A percentile compares a stretch with the other conserved stretches of the same genome.
These are phyloP conservation scores for Plasmodium gonderi DNA, from an alignment of 169 alveolate species.

Conservation along the genomic window DNA sequence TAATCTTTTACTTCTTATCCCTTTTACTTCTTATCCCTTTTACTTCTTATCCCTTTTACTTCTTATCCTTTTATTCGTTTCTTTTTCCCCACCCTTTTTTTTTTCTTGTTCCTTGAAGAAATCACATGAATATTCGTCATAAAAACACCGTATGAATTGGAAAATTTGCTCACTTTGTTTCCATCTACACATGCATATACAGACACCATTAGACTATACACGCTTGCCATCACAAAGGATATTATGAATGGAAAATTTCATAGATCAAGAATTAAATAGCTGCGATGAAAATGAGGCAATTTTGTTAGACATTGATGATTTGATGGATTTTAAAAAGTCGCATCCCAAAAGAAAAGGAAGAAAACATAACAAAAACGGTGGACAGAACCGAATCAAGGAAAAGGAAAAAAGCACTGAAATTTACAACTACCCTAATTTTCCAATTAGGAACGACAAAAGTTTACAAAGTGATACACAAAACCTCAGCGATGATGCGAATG, in stretches of 20 bases:
- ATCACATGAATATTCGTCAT: too few species aligned
- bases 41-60: too few species aligned
- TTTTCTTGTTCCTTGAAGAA: too few species aligned
- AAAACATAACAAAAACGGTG: neutral
- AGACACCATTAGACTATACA: neutral
- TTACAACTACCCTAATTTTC: neutral
- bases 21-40: too few species aligned
- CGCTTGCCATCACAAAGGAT: neutral
- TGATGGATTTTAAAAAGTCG: neutral
- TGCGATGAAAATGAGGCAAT: slow-evolving; percentile 65
- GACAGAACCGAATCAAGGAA: neutral
- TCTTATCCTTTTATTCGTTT: too few species aligned
- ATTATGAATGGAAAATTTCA: slow-evolving; percentile 71
- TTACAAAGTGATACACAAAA: neutral
- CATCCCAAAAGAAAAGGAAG: neutral
- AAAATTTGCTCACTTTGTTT: too few species aligned
- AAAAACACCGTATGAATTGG: too few species aligned
- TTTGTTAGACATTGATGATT: slow-evolving; percentile 25
- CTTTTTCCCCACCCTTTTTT: too few species aligned
- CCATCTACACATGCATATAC: too few species aligned
- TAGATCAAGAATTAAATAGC: slow-evolving; percentile 59
- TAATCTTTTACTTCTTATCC: too few species aligned
- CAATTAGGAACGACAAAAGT: neutral
- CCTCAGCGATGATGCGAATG: slow-evolving; percentile 12
- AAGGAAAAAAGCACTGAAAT: neutral